Base-by-base conservation (phyloP, 345 rosid genomes). In the Sisymbrium irio region DNA sequence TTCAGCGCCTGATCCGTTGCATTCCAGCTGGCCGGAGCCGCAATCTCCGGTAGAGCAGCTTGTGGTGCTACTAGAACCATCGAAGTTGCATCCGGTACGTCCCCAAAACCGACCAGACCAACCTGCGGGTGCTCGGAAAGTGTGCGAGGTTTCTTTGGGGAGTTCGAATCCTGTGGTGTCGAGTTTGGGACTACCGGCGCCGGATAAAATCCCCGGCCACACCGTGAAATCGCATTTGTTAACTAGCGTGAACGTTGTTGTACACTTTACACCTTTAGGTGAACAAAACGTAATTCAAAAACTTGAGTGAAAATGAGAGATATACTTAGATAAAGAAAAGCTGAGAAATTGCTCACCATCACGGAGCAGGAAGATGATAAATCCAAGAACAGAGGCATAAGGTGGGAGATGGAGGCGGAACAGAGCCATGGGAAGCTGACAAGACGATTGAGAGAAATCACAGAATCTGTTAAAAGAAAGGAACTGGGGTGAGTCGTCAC, bases 141-240 rank as follows among this genome's bases (percentile, higher is more conserved):
- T 32, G 35, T 7, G 35, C 6, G 35, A 32, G 35, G 8, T 5
- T 6, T 32, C 35, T 32, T 6, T 32, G 8, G 35, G 35, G 35
- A 32, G 35, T 7, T 5, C 7, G 35, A 32, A 32, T 32, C 8
- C 35, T 6, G 35, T 32, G 7, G 35, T 32, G 1, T 32, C 35
- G 35, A 32, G 35, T 32, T 32, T 32, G 35, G 35, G 35, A 32
- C 35, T 32, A 32, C 35, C 35, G 35, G 35, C 35, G 35, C 35
- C 35, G 35, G 35, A 32, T 32, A 32, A 32, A 5, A 32, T 32
- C 35, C 35, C 35, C 8, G 8, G 35, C 35, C 35, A 32, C 35
- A 32, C 35, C 35, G 35, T 32, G 35, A 6, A 32, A 32, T 32
- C 35, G 35, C 35, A 86, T 56, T 75, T 81, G 69, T 88, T 88